A percentile compares a stretch with the other conserved stretches of the same genome.
phyloP scores from a whole-genome alignment of 495 filamentous ascomycete species.

The Amniculicola lignicola region DNA sequence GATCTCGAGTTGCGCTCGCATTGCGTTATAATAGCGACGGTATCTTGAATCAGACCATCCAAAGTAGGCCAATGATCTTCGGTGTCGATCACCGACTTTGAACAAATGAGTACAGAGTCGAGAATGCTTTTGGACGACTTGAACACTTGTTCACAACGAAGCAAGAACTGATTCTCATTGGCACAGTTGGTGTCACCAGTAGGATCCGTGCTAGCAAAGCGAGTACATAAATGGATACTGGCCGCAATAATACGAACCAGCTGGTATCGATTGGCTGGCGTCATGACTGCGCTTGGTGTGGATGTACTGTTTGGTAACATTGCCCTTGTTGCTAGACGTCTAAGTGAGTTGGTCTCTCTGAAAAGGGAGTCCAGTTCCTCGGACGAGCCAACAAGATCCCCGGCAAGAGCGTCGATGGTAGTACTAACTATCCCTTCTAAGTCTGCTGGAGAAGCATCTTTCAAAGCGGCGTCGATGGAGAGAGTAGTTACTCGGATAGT shows the following conservation, averaged over 20 bases:
- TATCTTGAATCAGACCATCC: slow-evolving; percentile 56
- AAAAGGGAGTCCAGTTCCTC: slow-evolving; percentile 32
- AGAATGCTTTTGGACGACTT: slow-evolving; percentile 45
- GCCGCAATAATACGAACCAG: slow-evolving; percentile 17
- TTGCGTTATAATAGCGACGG: slow-evolving; percentile 47
- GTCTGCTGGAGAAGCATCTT: slow-evolving; percentile 2
- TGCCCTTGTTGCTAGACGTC: slow-evolving; percentile 26
- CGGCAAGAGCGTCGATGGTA: slow-evolving; percentile 13
- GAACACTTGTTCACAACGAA: slow-evolving; percentile 5
- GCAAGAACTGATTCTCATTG: neutral
- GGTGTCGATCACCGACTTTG: slow-evolving; percentile 45
- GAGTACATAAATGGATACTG: slow-evolving; percentile 19
- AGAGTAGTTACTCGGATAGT: slow-evolving; percentile 19
- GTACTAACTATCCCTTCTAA: slow-evolving; percentile 3
- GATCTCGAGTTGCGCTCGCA: slow-evolving; percentile 44
- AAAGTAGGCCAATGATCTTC: slow-evolving; percentile 50
- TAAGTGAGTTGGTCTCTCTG: slow-evolving; percentile 26
- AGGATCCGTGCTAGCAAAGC: slow-evolving; percentile 18
- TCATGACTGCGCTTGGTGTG: neutral
- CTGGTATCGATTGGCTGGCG: neutral
- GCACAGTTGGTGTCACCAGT: slow-evolving; percentile 4
- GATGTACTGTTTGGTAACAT: neutral
- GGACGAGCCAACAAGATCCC: slow-evolving; percentile 26
- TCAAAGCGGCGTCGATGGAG: slow-evolving; percentile 12
- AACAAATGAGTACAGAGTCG: slow-evolving; percentile 55